Evolutionary conservation across 768 basidiomycete genomes (phyloP), one percentile per base, ranked within the genome.

Genomic region (Psilocybe cyanescens): DNA sequence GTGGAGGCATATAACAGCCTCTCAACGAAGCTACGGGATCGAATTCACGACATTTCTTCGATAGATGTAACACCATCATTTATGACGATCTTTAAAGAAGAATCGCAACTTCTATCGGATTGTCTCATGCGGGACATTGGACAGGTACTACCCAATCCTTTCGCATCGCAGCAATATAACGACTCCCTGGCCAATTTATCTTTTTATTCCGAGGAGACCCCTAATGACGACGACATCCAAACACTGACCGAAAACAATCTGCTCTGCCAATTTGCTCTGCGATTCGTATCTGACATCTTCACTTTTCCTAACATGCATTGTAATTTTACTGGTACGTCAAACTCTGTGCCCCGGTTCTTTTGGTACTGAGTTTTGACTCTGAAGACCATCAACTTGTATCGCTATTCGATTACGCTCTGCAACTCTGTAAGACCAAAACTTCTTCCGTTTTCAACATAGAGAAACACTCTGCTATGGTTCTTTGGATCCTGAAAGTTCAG

Each of bases 1-100:
- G 74, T 81, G 44, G 87, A 91, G 68, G 86, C 89, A 9, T 90
- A 90, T 66, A 76, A 73, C 63, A 75, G 79, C 0, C 76, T 90
- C 46, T 79, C 80, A 0, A 70, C 71, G 30, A 79, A 83, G 29
- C 72, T 89, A 57, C 76, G 76, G 11, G 61, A 70, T 9, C 68
- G 72, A 33, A 66, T 70, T 29, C 59, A 65, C 30, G 33, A 44
- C 12, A 61, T 76, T 17, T 30, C 71, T 17, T 60, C 48, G 8
- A 48, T 39, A 3, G 58, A 66, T 6, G 60, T 64, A 61, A 17
- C 56, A 19, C 49, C 55, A 1, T 67, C 69, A 35, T 72, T 73
- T 52, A 28, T 80, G 44, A 55, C 50, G 19, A 60, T 71, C 7
- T 65, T 87, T 51, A 61, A 67, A 49, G 60, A 62, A 12, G 67